Evolutionary conservation across 192 early-diverging fungal genomes (phyloP), one percentile per base, ranked within the genome.

Genomic region (Entomortierella lignicola): DNA sequence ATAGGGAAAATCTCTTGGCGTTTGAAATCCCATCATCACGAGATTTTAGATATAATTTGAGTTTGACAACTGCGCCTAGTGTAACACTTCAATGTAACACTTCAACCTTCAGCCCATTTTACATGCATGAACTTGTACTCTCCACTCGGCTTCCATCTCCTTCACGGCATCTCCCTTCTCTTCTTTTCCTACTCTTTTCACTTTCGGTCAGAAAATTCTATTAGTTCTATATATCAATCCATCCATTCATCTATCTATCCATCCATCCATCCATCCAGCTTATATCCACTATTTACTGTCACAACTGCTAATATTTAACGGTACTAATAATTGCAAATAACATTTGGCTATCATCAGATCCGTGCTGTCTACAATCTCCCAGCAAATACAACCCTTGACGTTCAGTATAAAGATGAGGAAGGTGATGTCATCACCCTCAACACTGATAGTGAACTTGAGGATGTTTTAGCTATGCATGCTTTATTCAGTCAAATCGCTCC

Each of bases 381-480:
- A 5, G 34, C 59, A 26, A 51, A 59, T 20, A 39, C 51, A 8
- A 34, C 42, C 10, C 27, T 77, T 10, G 65, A 68, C 63, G 65
- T 77, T 6, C 65, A 68, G 10, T 75, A 75, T 53, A 61, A 30
- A 31, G 72, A 77, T 37, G 72, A 77, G 11, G 72, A 77, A 52
- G 72, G 65, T 5, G 72, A 77, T 37, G 52, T 68, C 25, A 77
- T 77, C 60, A 68, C 64, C 6, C 65, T 77, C 52, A 77, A 68
- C 27, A 77, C 72, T 1, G 72, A 77, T 17, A 63, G 65, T 34
- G 72, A 77, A 43, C 65, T 77, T 4, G 72, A 77, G 8, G 72
- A 77, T 51, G 72, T 77, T 21, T 52, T 77, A 25, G 63, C 72
- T 23, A 68, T 77, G 65, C 72, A 77, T 25, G 54, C 72, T 18